Conservation (phyloP, 2,329 filamentous ascomycete species). For the Calonectria pseudoturangicola region DNA sequence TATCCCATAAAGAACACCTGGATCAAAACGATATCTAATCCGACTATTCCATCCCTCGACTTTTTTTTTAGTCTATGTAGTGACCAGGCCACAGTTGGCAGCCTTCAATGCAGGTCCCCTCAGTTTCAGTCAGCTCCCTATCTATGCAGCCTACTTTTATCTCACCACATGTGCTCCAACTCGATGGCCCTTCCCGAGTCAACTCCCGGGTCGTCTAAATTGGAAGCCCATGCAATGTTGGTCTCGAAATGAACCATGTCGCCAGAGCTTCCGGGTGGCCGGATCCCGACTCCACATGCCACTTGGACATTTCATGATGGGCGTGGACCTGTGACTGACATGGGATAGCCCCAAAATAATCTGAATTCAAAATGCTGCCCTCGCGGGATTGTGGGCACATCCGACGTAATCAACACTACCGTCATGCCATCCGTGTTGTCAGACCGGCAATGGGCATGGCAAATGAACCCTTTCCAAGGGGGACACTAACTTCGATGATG, state of each 20-base stretch:
- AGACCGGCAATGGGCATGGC: conserved; percentile 35
- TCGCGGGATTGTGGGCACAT: conserved; percentile 66
- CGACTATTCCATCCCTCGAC: no score
- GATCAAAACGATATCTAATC: no score
- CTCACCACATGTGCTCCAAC: not conserved
- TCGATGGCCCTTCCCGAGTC: conserved; percentile 21
- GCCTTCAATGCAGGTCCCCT: not conserved
- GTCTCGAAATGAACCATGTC: conserved; percentile 15
- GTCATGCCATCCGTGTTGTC: conserved; percentile 65
- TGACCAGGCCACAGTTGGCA: not conserved
- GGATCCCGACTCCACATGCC: conserved; percentile 4
- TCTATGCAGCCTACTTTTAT: not conserved
- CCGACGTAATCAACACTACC: conserved; percentile 67
- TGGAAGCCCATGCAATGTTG: conserved; percentile 3
- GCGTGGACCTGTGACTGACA: conserved; percentile 40
- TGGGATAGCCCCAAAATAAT: conserved; percentile 30
- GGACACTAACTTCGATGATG: conserved; percentile 62
- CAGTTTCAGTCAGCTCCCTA: not conserved
- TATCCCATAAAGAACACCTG: not conserved
- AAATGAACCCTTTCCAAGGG: conserved; percentile 12
- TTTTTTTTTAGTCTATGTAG: not conserved
- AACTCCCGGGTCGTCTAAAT: conserved; percentile 24
- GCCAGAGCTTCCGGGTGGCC: conserved; percentile 15
- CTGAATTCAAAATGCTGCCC: conserved; percentile 62
- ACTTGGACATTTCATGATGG: conserved; percentile 49